Base-by-base conservation (phyloP, 352 stramenopile species). In the Thalassiosira oceanica region DNA sequence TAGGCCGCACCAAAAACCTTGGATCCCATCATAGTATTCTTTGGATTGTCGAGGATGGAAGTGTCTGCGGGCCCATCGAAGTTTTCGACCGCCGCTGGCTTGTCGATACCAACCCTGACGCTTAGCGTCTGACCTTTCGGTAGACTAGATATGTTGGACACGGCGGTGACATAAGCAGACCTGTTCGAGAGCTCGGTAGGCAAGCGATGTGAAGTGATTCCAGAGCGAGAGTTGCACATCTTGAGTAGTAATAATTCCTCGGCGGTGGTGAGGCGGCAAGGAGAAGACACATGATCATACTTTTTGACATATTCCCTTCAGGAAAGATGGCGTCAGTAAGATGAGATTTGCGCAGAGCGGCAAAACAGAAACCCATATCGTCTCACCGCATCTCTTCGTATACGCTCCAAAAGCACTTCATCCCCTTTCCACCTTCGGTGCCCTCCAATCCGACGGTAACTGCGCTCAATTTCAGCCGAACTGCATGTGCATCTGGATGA, bases 401-500 rank as follows among this genome's bases (percentile, higher is more conserved):
- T 23, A 93, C 75, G 54, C 79, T 90, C 86, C 86, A 93, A 21
- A 94, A 93, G 66, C 93, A 95, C 57, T 96, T 96, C 97, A 98
- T 82, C 6, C 73, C 78, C 56, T 75, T 85, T n/a, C n/a, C n/a
- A n/a, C n/a, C n/a, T n/a, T n/a, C n/a, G 52, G 80, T 72, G 88
- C 97, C 45, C 74, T 92, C 52, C 89, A 92, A 39, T 67, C 95
- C 69, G 90, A 87, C 51, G 75, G 93, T 94, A 3, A 93, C 86
- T 3, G 92, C 82, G 11, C 87, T 93, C 13, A 95, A 61, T 57
- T 94, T 94, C 45, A 99, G 90, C 49, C 96, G 90, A 67, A 94
- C 98, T 5, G 96, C 95, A 75, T 96, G 95, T 1, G 95, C 94
- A 86, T 98, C 93, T 13, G 95, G 95, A 56, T 97, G 92, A 20